These are phyloP conservation scores for Spergularia azorica DNA, from an alignment of 179 eudicot genomes.

Conservation along the genomic window DNA sequence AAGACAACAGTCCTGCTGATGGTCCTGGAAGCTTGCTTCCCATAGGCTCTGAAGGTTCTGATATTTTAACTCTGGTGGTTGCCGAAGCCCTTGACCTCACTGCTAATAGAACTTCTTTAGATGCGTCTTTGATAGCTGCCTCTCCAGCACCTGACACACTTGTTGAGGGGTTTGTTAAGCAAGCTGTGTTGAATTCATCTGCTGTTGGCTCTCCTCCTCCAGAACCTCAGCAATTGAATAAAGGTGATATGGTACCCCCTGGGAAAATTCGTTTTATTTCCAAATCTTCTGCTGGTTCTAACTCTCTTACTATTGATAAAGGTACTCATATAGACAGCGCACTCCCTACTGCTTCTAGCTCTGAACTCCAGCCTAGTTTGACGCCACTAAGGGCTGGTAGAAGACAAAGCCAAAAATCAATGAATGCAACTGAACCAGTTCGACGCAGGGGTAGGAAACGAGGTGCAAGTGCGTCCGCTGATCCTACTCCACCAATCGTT, in stretches of 20 bases:
- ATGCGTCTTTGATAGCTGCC: background rate
- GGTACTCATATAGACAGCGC: conserved; percentile 5
- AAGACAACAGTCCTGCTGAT: conserved; percentile 4
- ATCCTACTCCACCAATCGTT: conserved; percentile 14
- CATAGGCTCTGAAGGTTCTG: conserved; percentile 18
- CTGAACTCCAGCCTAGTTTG: conserved; percentile 21
- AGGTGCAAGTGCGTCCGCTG: conserved; percentile 22
- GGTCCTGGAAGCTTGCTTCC: conserved; percentile 16
- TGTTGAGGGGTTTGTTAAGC: conserved; percentile 24
- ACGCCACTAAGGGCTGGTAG: conserved; percentile 24
- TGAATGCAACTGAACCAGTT: conserved; percentile 37
- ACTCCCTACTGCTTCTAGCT: conserved; percentile 24
- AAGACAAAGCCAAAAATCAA: conserved; percentile 36
- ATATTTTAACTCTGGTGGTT: conserved; percentile 8
- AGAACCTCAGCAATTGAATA: conserved; percentile 28
- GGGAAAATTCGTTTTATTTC: conserved; percentile 22
- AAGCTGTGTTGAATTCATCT: conserved; percentile 17
- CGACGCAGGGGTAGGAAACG: conserved; percentile 47
- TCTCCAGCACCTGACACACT: conserved; percentile 12
- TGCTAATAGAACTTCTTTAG: conserved; percentile 11
- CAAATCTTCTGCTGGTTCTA: conserved; percentile 20
- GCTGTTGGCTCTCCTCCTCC: conserved; percentile 25
- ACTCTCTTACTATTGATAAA: conserved; percentile 11
- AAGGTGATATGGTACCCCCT: conserved; percentile 21
- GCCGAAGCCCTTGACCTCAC: conserved; percentile 9